Conservation (phyloP, 1,139 yeast species). For the Geotrichum bryndzae region DNA sequence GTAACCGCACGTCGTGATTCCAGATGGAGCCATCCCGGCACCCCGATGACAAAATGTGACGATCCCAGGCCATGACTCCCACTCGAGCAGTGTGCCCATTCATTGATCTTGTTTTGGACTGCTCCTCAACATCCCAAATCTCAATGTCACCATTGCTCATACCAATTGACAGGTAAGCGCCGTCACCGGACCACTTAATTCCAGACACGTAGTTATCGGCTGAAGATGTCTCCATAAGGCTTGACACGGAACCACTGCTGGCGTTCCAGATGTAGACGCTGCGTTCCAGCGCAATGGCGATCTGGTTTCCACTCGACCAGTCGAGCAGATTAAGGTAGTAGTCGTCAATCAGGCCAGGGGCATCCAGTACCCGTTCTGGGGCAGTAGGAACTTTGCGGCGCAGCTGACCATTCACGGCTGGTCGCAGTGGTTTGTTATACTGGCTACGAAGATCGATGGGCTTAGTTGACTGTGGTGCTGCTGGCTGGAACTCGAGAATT, state of each 20-base stretch:
- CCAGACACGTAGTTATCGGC: conserved; percentile 52
- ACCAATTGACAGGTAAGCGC: conserved; percentile 80
- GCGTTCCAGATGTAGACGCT: conserved; percentile 94
- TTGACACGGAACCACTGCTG: conserved; percentile 68
- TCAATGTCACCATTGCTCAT: conserved; percentile 79
- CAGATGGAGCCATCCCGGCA: conserved; percentile 76
- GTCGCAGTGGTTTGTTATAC: conserved; percentile 40
- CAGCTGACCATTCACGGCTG: conserved; percentile 51
- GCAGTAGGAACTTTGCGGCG: conserved; percentile 72
- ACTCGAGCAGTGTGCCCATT: conserved; percentile 65
- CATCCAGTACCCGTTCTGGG: conserved; percentile 91
- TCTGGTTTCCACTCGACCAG: conserved; percentile 78
- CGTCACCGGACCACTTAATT: conserved; percentile 87
- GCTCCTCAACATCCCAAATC: conserved; percentile 89
- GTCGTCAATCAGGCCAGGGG: conserved; percentile 92
- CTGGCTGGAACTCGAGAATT: conserved; percentile 79
- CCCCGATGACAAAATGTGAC: conserved; percentile 76
- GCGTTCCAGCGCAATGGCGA: conserved; percentile 85
- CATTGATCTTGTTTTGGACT: conserved; percentile 70
- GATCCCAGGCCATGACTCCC: conserved; percentile 82
- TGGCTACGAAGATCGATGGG: conserved; percentile 48
- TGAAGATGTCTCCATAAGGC: conserved; percentile 51
- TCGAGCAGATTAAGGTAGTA: conserved; percentile 80
- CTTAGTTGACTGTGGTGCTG: conserved; percentile 68
- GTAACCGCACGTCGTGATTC: conserved; percentile 89